Conservation (phyloP, 257 asterid species). For the Eustoma russellianum region DNA sequence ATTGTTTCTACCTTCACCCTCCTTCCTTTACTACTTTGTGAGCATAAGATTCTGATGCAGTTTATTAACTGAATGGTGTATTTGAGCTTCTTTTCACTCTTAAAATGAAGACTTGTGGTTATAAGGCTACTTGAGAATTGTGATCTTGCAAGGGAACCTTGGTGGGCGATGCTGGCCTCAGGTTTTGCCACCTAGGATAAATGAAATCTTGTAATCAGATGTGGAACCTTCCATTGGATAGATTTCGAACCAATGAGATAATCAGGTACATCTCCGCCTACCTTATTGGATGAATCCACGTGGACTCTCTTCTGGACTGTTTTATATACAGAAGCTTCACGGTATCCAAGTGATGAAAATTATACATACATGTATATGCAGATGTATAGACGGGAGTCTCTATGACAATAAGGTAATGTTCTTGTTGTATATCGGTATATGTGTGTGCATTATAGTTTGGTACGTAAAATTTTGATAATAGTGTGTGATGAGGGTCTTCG, state of each 20-base stretch:
- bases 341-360: too few relatives aligned
- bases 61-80: background rate
- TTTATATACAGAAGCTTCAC: too few relatives aligned
- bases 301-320: constrained; percentile 30
- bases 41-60: background rate
- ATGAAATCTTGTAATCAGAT: constrained; percentile 29
- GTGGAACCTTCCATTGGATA: constrained; percentile 26
- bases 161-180: constrained; percentile 5
- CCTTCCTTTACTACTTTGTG: background rate
- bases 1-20: constrained; percentile 15
- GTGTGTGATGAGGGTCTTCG: too few relatives aligned
- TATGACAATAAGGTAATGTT: too few relatives aligned
- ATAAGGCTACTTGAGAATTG: constrained; percentile 4
- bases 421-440: too few relatives aligned
- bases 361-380: too few relatives aligned
- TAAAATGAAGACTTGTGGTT: constrained; percentile 11
- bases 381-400: too few relatives aligned
- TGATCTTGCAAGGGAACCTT: constrained; percentile 20
- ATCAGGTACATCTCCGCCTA: constrained; percentile 23
- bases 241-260: constrained; percentile 48
- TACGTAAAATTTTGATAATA: too few relatives aligned
- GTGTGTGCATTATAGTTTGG: too few relatives aligned
- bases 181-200: constrained; percentile 44
- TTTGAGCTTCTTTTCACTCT: constrained; percentile 1
- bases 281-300: constrained; percentile 19